Percentiles rank a stretch among this genome's conserved stretches.
These are phyloP conservation scores for Auriscalpium orientale DNA, from an alignment of 768 basidiomycete species.

Conservation along the genomic window DNA sequence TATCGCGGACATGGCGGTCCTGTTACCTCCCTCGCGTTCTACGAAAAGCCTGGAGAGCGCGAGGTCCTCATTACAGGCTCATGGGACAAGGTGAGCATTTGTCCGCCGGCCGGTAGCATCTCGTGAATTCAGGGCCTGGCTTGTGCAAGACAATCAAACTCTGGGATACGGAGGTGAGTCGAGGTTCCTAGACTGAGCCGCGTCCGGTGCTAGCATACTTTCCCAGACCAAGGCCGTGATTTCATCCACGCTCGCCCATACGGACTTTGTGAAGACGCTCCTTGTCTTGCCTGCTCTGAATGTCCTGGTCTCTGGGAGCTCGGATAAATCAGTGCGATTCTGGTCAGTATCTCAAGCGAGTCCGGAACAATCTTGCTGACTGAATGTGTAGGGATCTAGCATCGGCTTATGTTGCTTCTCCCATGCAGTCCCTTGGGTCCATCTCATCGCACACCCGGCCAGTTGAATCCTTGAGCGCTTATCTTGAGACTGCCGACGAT, in stretches of 20 bases:
- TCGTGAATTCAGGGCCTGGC: slow-evolving; percentile 6
- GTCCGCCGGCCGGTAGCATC: neutral
- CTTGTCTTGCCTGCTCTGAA: slow-evolving; percentile 57
- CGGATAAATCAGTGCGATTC: slow-evolving; percentile 81
- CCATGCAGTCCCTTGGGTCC: slow-evolving; percentile 51
- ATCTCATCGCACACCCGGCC: slow-evolving; percentile 85
- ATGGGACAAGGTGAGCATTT: slow-evolving; percentile 70
- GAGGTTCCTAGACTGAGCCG: neutral
- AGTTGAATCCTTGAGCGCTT: slow-evolving; percentile 69
- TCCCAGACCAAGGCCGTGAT: slow-evolving; percentile 62
- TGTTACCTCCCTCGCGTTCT: slow-evolving; percentile 76
- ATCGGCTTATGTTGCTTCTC: slow-evolving; percentile 28
- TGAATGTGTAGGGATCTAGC: slow-evolving; percentile 56
- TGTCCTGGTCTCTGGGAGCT: slow-evolving; percentile 78
- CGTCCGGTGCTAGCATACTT: slow-evolving; percentile 1
- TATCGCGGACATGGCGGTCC: slow-evolving; percentile 86
- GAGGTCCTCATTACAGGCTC: slow-evolving; percentile 78
- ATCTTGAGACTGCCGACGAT: slow-evolving; percentile 14
- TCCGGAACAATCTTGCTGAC: neutral
- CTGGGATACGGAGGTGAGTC: slow-evolving; percentile 71
- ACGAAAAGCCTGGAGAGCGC: slow-evolving; percentile 35
- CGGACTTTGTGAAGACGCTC: slow-evolving; percentile 87
- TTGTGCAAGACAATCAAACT: slow-evolving; percentile 66
- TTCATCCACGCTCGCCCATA: slow-evolving; percentile 69
- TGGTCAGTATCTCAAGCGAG: slow-evolving; percentile 53